Evolutionary conservation across 208 protist species (phyloP).

Genomic region (Leptomonas seymouri): DNA sequence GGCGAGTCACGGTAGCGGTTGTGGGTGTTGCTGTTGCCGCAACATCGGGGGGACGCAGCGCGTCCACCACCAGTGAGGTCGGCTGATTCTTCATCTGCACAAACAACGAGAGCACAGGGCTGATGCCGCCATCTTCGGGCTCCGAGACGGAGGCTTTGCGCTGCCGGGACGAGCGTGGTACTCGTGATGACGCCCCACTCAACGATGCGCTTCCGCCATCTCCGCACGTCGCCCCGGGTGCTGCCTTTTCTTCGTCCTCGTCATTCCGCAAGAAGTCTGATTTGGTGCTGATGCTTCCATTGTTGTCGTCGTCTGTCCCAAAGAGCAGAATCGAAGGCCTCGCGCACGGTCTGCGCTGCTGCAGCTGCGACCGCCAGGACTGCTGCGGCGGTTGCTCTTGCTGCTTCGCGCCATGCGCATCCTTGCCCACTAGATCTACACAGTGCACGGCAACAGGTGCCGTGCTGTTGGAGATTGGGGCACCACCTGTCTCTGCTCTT

Average conservation of each 20-base stretch:
- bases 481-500: background rate
- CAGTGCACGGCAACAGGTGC: background rate
- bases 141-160: background rate
- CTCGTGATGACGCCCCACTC: too few relatives aligned
- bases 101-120: background rate
- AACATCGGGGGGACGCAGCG: background rate
- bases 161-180: background rate
- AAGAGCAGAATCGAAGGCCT: constrained; percentile 10
- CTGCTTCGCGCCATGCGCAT: background rate
- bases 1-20: too few relatives aligned
- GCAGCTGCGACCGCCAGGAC: background rate
- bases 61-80: background rate
- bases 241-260: background rate
- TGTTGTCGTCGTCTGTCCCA: constrained; percentile 4
- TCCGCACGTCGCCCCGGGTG: background rate
- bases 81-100: background rate
- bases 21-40: background rate
- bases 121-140: constrained; percentile 9
- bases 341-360: background rate
- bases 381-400: background rate
- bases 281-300: background rate
- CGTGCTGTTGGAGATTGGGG: too few relatives aligned
- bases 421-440: background rate
- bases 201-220: too few relatives aligned
- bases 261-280: background rate